A percentile compares a stretch with the other conserved stretches of the same genome.
phyloP scores from a whole-genome alignment of 2,329 filamentous ascomycete genomes.

The Nakataea oryzae region DNA sequence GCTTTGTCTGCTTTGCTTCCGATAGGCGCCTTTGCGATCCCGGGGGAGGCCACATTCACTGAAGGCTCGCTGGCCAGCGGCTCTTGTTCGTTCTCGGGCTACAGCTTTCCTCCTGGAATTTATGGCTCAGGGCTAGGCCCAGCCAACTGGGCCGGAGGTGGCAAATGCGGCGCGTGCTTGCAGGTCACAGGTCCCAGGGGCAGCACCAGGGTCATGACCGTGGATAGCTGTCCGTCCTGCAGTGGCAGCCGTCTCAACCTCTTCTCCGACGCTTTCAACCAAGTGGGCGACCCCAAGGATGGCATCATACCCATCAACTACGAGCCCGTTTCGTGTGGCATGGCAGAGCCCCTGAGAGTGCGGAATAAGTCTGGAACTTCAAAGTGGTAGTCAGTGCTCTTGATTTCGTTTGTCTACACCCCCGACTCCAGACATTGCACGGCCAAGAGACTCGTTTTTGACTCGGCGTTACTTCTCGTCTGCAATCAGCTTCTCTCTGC shows the following conservation, averaged over 20 bases:
- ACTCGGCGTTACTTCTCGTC: background rate
- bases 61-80: constrained; percentile 47
- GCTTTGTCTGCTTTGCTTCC: background rate
- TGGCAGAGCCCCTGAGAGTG: constrained; percentile 27
- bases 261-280: constrained; percentile 29
- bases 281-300: constrained; percentile 21
- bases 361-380: constrained; percentile 33
- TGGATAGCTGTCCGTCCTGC: constrained; percentile 35
- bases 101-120: constrained; percentile 47
- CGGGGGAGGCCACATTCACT: constrained; percentile 39
- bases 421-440: background rate
- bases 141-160: constrained; percentile 42
- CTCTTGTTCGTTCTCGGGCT: constrained; percentile 51
- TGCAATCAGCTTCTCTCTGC: constrained; percentile 32
- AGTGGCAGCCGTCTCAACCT: constrained; percentile 29
- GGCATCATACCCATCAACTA: constrained; percentile 26
- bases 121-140: constrained; percentile 53
- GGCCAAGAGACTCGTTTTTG: background rate
- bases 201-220: constrained; percentile 50
- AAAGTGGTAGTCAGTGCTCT: constrained; percentile 21
- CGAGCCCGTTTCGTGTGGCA: constrained; percentile 27
- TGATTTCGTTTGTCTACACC: background rate
- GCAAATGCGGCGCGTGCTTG: constrained; percentile 52
- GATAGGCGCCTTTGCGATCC: background rate
- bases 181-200: constrained; percentile 47